Conservation (phyloP, 1,139 yeast species). For the Taphrina pruni region DNA sequence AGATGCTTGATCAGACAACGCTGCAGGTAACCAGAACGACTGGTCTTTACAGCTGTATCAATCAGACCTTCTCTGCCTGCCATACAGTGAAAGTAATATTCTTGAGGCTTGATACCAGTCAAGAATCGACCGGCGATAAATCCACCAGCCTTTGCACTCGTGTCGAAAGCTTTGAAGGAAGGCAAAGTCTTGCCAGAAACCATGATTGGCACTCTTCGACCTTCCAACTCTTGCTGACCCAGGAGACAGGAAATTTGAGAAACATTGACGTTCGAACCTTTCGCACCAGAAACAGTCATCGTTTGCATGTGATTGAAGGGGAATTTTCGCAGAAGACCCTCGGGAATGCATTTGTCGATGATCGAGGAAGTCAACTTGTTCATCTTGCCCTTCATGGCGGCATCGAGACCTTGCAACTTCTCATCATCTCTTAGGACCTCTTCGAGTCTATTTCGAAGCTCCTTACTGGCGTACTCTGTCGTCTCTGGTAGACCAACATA, state of each 20-base stretch:
- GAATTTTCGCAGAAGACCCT: conserved; percentile 91
- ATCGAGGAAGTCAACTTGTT: conserved; percentile 90
- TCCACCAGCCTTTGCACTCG: conserved; percentile 98
- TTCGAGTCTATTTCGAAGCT: conserved; percentile 83
- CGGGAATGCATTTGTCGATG: conserved; percentile 93
- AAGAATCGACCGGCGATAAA: conserved; percentile 96
- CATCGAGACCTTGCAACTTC: conserved; percentile 92
- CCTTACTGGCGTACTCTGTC: conserved; percentile 61
- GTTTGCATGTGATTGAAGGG: conserved; percentile 98
- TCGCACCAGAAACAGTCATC: conserved; percentile 99
- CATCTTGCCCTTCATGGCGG: conserved; percentile 92
- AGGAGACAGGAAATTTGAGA: conserved; percentile 99
- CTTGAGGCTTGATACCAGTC: conserved; percentile 98
- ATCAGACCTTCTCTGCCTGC: conserved; percentile 99
- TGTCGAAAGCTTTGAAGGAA: conserved; percentile 93
- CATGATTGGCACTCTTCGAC: conserved; percentile 99
- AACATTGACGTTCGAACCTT: conserved; percentile 97
- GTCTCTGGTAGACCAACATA: conserved; percentile 76
- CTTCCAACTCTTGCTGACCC: conserved; percentile 99
- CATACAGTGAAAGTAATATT: conserved; percentile 99
- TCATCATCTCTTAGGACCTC: conserved; percentile 93
- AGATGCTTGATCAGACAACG: conserved; percentile 97
- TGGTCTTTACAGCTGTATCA: conserved; percentile 98
- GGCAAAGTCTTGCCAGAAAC: conserved; percentile 97
- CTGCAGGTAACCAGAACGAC: conserved; percentile 97